phyloP scores from a whole-genome alignment of 2,329 filamentous ascomycete genomes.

The Cordyceps tenuipes region DNA sequence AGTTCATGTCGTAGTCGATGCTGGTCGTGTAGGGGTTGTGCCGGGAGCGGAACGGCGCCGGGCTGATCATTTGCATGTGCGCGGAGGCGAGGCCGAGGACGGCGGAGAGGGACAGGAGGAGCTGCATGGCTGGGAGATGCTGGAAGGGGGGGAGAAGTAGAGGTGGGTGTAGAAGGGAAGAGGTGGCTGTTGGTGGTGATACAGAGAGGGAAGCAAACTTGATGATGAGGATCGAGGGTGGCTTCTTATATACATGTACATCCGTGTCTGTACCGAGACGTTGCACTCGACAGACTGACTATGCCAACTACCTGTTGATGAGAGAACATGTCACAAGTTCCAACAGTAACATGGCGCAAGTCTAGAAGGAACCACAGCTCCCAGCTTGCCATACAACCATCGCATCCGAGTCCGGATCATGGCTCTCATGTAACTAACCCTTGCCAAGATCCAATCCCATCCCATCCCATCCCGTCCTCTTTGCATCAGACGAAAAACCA shows the following conservation, averaged over 20 bases:
- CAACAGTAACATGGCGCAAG: background rate
- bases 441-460: background rate
- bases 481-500: background rate
- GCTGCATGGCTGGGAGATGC: background rate
- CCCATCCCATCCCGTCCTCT: no score
- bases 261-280: background rate
- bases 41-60: constrained; percentile 42
- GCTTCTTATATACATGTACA: background rate
- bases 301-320: background rate
- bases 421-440: background rate
- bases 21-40: constrained; percentile 37
- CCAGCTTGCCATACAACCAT: background rate
- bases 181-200: background rate
- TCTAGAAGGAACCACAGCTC: background rate
- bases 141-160: no score
- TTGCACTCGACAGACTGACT: background rate
- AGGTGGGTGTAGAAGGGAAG: background rate
- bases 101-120: constrained; percentile 29
- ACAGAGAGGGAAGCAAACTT: background rate
- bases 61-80: constrained; percentile 45
- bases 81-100: constrained; percentile 31
- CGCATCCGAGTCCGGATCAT: background rate
- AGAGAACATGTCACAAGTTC: background rate
- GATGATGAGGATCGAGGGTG: background rate
- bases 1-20: constrained; percentile 63